phyloP scores from a whole-genome alignment of 306 rosid genomes.

The Vicia sativa region DNA sequence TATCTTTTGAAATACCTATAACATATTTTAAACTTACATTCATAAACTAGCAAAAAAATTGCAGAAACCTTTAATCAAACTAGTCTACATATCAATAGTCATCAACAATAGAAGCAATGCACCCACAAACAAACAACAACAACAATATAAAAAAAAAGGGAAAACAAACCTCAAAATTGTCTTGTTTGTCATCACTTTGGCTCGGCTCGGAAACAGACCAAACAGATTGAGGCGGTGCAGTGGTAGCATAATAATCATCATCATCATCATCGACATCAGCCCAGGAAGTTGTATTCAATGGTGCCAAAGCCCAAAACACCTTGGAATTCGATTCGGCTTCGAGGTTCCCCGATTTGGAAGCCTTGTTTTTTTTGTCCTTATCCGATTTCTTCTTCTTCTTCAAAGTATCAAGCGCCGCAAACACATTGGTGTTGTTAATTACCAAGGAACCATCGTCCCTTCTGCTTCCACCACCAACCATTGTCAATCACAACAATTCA shows the following conservation, averaged over 20 bases:
- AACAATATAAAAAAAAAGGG: not conserved
- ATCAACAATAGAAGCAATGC: not conserved
- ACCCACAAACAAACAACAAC: not conserved
- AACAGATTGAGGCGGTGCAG: slow-evolving; percentile 70
- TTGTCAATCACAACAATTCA: slow-evolving; percentile 19
- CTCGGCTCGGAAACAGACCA: slow-evolving; percentile 65
- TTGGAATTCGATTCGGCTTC: slow-evolving; percentile 56
- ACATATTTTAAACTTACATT: not conserved
- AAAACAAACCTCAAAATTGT: slow-evolving; percentile 59
- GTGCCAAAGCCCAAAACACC: slow-evolving; percentile 79
- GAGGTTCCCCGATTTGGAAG: slow-evolving; percentile 43
- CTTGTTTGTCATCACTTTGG: slow-evolving; percentile 49
- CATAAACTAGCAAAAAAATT: not conserved
- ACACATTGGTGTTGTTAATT: slow-evolving; percentile 78
- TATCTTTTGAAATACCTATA: not conserved
- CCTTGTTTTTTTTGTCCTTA: slow-evolving; percentile 73
- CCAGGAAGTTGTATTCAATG: slow-evolving; percentile 74
- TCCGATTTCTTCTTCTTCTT: slow-evolving; percentile 95
- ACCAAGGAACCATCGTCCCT: slow-evolving; percentile 85
- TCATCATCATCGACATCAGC: slow-evolving; percentile 88
- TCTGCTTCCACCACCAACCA: slow-evolving; percentile 91
- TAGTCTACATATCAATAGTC: not conserved
- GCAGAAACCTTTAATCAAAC: not conserved
- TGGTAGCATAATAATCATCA: slow-evolving; percentile 78
- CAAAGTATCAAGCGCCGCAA: slow-evolving; percentile 84